Percentiles rank a stretch among this genome's conserved stretches.
These are phyloP conservation scores for Amanita polypyramis DNA, from an alignment of 768 basidiomycete genomes.

Conservation along the genomic window DNA sequence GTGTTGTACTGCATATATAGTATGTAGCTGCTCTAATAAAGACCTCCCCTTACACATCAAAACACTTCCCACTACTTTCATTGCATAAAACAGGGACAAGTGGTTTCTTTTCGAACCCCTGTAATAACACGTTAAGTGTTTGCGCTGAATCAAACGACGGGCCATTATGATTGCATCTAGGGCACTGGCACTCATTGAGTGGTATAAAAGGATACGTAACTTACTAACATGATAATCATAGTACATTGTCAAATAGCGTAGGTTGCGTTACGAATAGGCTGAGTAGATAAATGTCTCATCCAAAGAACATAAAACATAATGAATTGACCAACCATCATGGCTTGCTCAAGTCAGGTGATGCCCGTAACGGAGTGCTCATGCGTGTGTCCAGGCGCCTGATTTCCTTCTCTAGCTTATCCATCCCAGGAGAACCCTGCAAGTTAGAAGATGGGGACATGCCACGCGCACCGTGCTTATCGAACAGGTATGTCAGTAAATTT, in stretches of 20 bases:
- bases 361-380: constrained; percentile 59
- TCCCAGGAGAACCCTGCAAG: constrained; percentile 31
- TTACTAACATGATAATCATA: too few relatives aligned
- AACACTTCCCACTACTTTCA: too few relatives aligned
- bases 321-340: constrained; percentile 6
- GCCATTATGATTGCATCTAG: too few relatives aligned
- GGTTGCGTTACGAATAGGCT: neutral
- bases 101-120: too few relatives aligned
- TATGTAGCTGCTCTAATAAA: neutral
- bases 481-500: constrained; percentile 80
- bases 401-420: constrained; percentile 70
- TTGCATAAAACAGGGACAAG: too few relatives aligned
- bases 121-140: too few relatives aligned
- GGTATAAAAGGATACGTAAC: too few relatives aligned
- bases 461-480: constrained; percentile 77
- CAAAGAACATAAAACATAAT: neutral
- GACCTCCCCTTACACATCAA: neutral
- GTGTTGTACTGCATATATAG: neutral
- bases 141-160: too few relatives aligned
- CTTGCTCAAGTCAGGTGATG: constrained; percentile 2
- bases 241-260: neutral
- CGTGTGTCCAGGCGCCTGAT: constrained; percentile 72
- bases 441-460: constrained; percentile 22
- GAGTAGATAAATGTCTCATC: neutral
- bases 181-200: too few relatives aligned